Conservation (phyloP, 192 early-diverging fungal genomes). For the Dimargaris cristalligena region DNA sequence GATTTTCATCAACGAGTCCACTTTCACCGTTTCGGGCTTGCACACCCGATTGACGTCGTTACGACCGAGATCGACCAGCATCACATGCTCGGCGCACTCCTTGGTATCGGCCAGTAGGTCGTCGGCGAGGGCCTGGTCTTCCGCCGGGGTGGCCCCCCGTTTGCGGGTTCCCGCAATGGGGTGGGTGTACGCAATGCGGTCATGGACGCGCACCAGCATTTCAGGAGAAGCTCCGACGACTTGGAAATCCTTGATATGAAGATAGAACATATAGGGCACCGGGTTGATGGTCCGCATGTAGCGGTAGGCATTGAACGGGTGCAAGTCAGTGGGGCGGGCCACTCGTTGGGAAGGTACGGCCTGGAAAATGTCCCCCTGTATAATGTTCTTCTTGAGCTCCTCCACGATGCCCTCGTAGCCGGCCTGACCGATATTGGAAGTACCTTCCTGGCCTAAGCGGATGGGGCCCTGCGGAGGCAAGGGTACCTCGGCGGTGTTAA, state of each 20-base stretch:
- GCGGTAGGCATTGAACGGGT: constrained; percentile 98
- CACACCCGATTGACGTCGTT: constrained; percentile 98
- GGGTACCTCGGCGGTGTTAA: constrained; percentile 55
- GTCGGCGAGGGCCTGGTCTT: constrained; percentile 77
- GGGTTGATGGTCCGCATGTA: constrained; percentile 89
- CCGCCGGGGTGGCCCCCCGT: constrained; percentile 67
- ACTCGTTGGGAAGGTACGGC: constrained; percentile 90
- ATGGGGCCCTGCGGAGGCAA: constrained; percentile 63
- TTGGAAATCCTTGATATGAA: constrained; percentile 84
- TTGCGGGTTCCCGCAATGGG: constrained; percentile 96
- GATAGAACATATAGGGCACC: constrained; percentile 99
- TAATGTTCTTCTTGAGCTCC: constrained; percentile 77
- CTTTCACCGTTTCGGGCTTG: constrained; percentile 75
- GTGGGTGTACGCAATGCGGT: constrained; percentile 69
- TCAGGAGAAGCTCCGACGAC: constrained; percentile 97
- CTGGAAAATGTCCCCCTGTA: constrained; percentile 94
- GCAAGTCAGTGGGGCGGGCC: constrained; percentile 65
- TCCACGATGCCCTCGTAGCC: constrained; percentile 84
- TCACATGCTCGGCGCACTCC: constrained; percentile 95
- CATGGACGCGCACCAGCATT: constrained; percentile 86
- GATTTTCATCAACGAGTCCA: constrained; percentile 94
- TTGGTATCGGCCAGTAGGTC: constrained; percentile 86
- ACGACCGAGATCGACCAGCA: constrained; percentile 97
- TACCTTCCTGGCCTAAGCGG: constrained; percentile 41
- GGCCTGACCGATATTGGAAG: constrained; percentile 80